Base-by-base conservation (phyloP, 2,329 filamentous ascomycete genomes). In the Cladosporium sphaerospermum region DNA sequence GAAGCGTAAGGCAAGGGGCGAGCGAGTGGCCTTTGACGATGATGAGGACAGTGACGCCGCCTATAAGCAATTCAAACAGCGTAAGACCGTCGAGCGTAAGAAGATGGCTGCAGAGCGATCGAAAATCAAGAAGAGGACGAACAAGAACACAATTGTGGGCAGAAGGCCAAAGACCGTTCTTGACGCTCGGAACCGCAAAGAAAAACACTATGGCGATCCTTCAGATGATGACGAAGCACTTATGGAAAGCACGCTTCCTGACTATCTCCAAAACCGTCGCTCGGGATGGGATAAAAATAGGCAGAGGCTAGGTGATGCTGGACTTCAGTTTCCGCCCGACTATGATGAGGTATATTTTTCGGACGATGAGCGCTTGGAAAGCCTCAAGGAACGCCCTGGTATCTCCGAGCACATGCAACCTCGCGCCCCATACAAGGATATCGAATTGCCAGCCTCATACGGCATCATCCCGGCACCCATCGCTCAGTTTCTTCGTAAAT, bases 401-500 rank as follows among this genome's bases (percentile, higher is more conserved):
- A 87, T 97, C 50, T 70, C 72, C 67, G 78, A 62, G 2, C 72
- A 86, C 49, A 83, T 81, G 48, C 84, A 88, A 0, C 85, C 81
- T 33, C 50, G 56, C 7, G 79, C 85, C 11, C 75, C 77, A 0
- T 91, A 93, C 68, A 76, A 84, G 61, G 88, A 95, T 58, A 85
- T 96, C 45, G 75, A 81, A 43, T 75, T 97, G 19, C 79, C 81
- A 11, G 83, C 84, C 60, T 95, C 91, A 1, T 80, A 82, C 0
- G 92, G 91, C 0, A 66, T 90, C 3, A 90, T 99, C 37, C 93
- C 93, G 0, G 90, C 88, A 0, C 82, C 89, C 0, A 89, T 97
- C 51, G 91, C 92, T 0, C 91, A 93, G 65, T 96, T 93, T 72
- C 75, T 99, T 45, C 83, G 93, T 55, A 88, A 91, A 58, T 99